Percentiles rank a stretch among this genome's conserved stretches.
Conservation (phyloP, 208 protist species). For the Naegleria fowleri region DNA sequence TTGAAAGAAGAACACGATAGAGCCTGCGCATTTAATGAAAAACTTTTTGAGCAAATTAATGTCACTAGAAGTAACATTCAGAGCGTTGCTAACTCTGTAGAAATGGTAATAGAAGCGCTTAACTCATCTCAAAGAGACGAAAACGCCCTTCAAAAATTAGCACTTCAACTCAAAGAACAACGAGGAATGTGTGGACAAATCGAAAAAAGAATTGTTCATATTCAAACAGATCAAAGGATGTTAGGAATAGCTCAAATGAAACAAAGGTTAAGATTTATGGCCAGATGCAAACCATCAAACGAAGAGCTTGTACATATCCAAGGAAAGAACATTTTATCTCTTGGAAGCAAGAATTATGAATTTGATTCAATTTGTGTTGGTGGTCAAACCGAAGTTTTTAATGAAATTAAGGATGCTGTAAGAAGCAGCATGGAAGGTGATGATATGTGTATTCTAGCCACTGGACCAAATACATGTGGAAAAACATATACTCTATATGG, state of each 20-base stretch:
- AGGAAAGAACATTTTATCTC: background rate
- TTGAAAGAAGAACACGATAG: background rate
- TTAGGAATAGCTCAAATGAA: background rate
- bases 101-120: background rate
- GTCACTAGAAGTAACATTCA: background rate
- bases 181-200: background rate
- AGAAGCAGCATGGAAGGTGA: conserved; percentile 81
- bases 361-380: conserved; percentile 29
- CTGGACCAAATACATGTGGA: conserved; percentile 79
- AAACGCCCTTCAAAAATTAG: background rate
- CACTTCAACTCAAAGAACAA: background rate
- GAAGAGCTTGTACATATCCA: background rate
- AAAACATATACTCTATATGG: conserved; percentile 53
- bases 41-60: background rate
- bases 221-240: background rate
- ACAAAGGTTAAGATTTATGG: background rate
- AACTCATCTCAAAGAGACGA: background rate
- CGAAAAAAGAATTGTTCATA: background rate
- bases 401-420: conserved; percentile 35
- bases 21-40: background rate
- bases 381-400: background rate
- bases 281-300: background rate
- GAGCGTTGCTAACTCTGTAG: background rate
- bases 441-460: conserved; percentile 87
- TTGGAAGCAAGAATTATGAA: conserved; percentile 3